These are phyloP conservation scores for Dacryopinax primogenitus DNA, from an alignment of 768 basidiomycete genomes.

Conservation along the genomic window DNA sequence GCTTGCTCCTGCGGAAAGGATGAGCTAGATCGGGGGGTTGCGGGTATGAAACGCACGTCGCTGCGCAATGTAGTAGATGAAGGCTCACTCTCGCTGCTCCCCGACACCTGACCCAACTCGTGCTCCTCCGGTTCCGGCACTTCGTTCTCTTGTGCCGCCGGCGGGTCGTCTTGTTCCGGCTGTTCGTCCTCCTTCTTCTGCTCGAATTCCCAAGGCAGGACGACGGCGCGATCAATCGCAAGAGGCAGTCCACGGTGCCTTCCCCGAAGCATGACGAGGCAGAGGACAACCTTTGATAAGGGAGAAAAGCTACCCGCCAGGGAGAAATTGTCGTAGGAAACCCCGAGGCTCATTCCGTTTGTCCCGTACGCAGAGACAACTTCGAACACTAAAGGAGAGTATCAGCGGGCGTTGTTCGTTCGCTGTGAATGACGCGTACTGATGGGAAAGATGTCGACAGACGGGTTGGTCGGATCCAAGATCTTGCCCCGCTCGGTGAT, in stretches of 20 bases:
- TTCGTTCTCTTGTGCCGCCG: neutral
- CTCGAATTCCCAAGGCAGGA: slow-evolving; percentile 54
- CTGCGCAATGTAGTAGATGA: neutral
- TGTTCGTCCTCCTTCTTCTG: slow-evolving; percentile 14
- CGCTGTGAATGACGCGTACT: slow-evolving; percentile 33
- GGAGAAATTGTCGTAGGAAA: slow-evolving; percentile 43
- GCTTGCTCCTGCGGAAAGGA: neutral
- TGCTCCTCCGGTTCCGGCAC: neutral
- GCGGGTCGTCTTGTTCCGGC: slow-evolving; percentile 10
- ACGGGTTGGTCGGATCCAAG: slow-evolving; percentile 37
- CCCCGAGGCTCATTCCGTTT: slow-evolving; percentile 77
- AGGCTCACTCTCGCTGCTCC: neutral
- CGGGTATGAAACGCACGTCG: neutral
- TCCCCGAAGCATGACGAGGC: slow-evolving; percentile 84
- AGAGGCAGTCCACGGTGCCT: slow-evolving; percentile 65
- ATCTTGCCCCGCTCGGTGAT: slow-evolving; percentile 43
- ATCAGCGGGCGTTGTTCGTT: slow-evolving; percentile 16
- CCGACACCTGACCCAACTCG: neutral
- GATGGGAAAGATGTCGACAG: slow-evolving; percentile 70
- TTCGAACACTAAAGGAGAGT: slow-evolving; percentile 47
- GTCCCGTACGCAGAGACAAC: slow-evolving; percentile 78
- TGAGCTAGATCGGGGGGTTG: neutral
- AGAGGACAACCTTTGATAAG: slow-evolving; percentile 77
- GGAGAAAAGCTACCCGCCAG: slow-evolving; percentile 65
- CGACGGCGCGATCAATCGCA: slow-evolving; percentile 76